Evolutionary conservation across 2,329 filamentous ascomycete species (phyloP), one percentile per base, ranked within the genome.

Genomic region (Pleurostoma richardsiae): DNA sequence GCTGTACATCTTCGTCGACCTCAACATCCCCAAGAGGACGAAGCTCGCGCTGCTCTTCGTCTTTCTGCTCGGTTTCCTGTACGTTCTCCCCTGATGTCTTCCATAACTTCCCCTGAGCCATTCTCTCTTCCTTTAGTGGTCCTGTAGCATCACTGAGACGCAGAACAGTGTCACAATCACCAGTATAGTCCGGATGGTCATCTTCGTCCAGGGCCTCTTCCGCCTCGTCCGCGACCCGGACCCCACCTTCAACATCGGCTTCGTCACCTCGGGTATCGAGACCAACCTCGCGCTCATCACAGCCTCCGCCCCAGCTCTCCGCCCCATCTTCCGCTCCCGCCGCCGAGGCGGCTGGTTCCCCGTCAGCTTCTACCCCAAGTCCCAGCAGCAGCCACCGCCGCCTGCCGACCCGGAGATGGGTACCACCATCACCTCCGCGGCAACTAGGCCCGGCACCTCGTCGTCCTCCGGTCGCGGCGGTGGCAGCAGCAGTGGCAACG

Each of bases 231-330:
- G 57, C 11, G 45, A 46, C 3, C n/a, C 56, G 11, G 59, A 60
- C 44, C 52, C 59, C 3, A 60, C 59, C 6, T 58, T 55, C 51
- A 62, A 59, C 50, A 57, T 67, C 30, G 60, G 63, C 42, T 67
- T 68, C 51, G 55, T 63, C 47, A 63, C 59, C 10, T 66, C 63
- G 2, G 61, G 56, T 29, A 61, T 69, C 42, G 70, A 72, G 56
- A 66, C 64, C 29, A 71, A 71, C 54, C 61, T 69, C 7, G 68
- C 67, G 19, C 56, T 72, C 40, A 65, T 71, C 48, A 70, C 67
- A 26, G 68, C 67, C 36, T 71, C 67, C 5, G 68, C 66, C 1
- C 69, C 69, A 5, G 63, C 67, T 0, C 52, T 71, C 19, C 59
- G 66, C 31, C 66, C 67, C n/a, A 58, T 72, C 28, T 54, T 69